Evolutionary conservation across 2,329 filamentous ascomycete species (phyloP).

Genomic region (Epichloe scottii): DNA sequence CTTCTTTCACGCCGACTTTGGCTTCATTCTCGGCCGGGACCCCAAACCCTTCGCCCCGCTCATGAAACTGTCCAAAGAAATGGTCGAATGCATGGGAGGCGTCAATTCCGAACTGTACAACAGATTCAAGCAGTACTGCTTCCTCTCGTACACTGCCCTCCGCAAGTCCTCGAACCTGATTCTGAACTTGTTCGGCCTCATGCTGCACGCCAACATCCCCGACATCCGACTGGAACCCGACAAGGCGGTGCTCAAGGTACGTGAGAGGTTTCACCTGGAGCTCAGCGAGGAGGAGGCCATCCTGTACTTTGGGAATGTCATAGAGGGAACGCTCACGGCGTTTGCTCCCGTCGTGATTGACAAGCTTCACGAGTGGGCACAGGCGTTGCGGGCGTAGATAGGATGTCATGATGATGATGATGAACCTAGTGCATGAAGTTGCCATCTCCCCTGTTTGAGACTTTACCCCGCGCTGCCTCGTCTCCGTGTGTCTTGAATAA

Average conservation of each 20-base stretch:
- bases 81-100: conserved; percentile 98
- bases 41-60: conserved; percentile 94
- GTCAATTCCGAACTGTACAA: conserved; percentile 67
- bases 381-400: conserved; percentile 67
- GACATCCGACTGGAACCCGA: conserved; percentile 88
- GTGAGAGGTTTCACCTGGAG: conserved; percentile 87
- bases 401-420: not conserved
- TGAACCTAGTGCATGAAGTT: too few relatives aligned
- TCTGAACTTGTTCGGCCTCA: conserved; percentile 87
- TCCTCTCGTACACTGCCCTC: conserved; percentile 83
- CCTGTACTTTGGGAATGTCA: conserved; percentile 72
- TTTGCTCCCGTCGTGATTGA: conserved; percentile 92
- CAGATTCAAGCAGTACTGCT: conserved; percentile 90
- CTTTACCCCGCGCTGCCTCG: too few relatives aligned
- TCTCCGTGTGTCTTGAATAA: too few relatives aligned
- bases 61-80: conserved; percentile 95
- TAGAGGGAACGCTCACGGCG: conserved; percentile 81
- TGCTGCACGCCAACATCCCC: conserved; percentile 95
- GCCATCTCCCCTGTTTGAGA: too few relatives aligned
- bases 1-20: conserved; percentile 98
- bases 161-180: conserved; percentile 85
- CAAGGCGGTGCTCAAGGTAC: conserved; percentile 87
- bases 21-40: conserved; percentile 92
- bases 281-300: conserved; percentile 88
- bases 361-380: conserved; percentile 83